Conservation (phyloP, 2,329 filamentous ascomycete genomes). For the Elsinoe batatas region DNA sequence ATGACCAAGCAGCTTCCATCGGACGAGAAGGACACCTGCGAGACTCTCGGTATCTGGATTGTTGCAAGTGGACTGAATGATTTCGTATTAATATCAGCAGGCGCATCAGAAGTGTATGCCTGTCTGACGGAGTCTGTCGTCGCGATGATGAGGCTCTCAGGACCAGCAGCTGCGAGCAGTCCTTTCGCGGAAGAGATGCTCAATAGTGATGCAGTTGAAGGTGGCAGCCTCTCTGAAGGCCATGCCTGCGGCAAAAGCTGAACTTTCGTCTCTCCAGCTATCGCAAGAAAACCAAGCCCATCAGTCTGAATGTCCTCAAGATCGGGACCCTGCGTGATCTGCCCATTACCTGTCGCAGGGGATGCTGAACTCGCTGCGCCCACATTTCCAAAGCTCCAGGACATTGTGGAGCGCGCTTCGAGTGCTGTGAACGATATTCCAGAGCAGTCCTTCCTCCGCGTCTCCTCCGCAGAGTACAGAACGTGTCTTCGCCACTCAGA, state of each 20-base stretch:
- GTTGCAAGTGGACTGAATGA: constrained; percentile 63
- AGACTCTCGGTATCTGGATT: constrained; percentile 66
- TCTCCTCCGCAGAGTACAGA: not conserved
- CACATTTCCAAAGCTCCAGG: constrained; percentile 51
- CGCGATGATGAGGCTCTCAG: constrained; percentile 65
- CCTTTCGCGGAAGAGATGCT: constrained; percentile 71
- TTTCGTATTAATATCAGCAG: constrained; percentile 53
- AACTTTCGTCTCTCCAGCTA: constrained; percentile 73
- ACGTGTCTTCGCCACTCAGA: not conserved
- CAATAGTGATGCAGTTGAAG: constrained; percentile 70
- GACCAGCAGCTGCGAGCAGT: constrained; percentile 77
- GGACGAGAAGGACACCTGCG: constrained; percentile 83
- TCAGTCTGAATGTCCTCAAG: constrained; percentile 74
- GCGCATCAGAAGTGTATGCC: constrained; percentile 45
- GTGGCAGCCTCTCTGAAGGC: constrained; percentile 58
- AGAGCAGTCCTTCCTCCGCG: not conserved
- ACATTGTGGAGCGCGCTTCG: constrained; percentile 37
- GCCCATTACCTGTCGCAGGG: constrained; percentile 26
- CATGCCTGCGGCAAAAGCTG: constrained; percentile 68
- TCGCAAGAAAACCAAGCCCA: constrained; percentile 69
- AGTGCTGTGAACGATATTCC: not conserved
- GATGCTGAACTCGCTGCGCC: constrained; percentile 32
- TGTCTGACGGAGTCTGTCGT: constrained; percentile 69
- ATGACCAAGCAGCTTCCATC: constrained; percentile 78
- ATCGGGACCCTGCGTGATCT: constrained; percentile 50